Conservation (phyloP, 2,329 filamentous ascomycete species). For the Colletotrichum tofieldiae region DNA sequence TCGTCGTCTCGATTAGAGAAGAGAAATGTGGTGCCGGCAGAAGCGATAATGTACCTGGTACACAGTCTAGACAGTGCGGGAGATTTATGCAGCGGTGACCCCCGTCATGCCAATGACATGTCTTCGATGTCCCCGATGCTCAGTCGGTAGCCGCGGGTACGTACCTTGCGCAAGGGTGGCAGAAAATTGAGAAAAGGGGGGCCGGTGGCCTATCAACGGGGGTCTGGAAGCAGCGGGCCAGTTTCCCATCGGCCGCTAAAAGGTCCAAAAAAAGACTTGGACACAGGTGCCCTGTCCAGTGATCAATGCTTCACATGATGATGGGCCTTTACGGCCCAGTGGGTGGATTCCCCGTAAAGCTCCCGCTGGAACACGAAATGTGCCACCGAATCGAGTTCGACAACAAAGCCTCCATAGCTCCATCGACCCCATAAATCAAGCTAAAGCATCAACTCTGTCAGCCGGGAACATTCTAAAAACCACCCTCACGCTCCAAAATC, state of each 20-base stretch:
- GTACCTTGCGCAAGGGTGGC: neutral
- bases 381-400: neutral
- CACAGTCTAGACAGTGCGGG: slow-evolving; percentile 12
- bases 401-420: neutral
- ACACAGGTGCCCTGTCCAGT: neutral
- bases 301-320: slow-evolving; percentile 12
- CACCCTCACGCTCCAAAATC: neutral
- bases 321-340: slow-evolving; percentile 2
- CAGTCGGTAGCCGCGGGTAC: neutral
- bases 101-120: slow-evolving; percentile 1
- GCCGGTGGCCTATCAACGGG: neutral
- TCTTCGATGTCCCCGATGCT: slow-evolving; percentile 6
- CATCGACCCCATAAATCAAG: slow-evolving; percentile 8
- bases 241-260: slow-evolving; percentile 29
- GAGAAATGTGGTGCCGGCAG: slow-evolving; percentile 11
- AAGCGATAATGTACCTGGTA: neutral
- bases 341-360: neutral
- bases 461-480: slow-evolving; percentile 27
- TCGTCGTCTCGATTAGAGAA: slow-evolving; percentile 26
- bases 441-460: slow-evolving; percentile 10
- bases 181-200: slow-evolving; percentile 3
- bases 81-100: neutral
- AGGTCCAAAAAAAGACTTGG: slow-evolving; percentile 39
- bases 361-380: neutral
- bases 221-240: slow-evolving; percentile 28